Evolutionary conservation across 108 stramenopile species (phyloP).

Genomic region (Nannochloropsis oceanica): DNA sequence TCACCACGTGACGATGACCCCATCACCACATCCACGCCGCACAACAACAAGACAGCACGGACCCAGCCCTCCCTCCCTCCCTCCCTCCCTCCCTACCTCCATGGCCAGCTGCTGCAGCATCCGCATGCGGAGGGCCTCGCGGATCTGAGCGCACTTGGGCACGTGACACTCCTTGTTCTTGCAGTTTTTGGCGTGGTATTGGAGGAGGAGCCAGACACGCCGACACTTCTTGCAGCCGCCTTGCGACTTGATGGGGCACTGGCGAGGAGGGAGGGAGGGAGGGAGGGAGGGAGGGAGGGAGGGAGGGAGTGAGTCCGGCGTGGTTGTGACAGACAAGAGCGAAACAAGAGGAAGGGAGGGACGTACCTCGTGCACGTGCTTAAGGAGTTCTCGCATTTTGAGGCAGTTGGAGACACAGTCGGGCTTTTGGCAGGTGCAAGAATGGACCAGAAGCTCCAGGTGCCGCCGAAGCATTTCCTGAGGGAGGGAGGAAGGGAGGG

Average conservation of each 20-base stretch:
- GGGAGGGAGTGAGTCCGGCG: too few relatives aligned
- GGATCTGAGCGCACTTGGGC: conserved; percentile 69
- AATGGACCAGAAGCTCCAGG: conserved; percentile 87
- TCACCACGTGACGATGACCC: too few relatives aligned
- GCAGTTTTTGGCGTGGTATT: conserved; percentile 83
- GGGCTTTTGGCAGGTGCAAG: conserved; percentile 60
- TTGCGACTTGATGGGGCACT: conserved; percentile 47
- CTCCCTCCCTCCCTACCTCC: conserved; percentile 9
- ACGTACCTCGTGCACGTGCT: too few relatives aligned
- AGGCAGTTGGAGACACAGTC: conserved; percentile 86
- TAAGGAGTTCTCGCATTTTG: too few relatives aligned
- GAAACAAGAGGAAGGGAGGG: too few relatives aligned
- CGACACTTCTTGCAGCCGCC: conserved; percentile 89
- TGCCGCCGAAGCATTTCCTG: conserved; percentile 86
- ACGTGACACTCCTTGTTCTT: conserved; percentile 65
- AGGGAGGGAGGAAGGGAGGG: too few relatives aligned
- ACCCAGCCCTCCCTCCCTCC: neutral
- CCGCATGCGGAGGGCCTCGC: conserved; percentile 48
- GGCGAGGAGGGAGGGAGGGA: too few relatives aligned
- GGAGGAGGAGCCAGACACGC: conserved; percentile 92
- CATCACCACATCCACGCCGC: too few relatives aligned
- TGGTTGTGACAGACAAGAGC: too few relatives aligned
- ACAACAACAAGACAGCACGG: neutral
- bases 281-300: too few relatives aligned
- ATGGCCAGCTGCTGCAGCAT: conserved; percentile 36